Conservation (phyloP, 176 grass and related monocot genomes). For the Lolium multiflorum region DNA sequence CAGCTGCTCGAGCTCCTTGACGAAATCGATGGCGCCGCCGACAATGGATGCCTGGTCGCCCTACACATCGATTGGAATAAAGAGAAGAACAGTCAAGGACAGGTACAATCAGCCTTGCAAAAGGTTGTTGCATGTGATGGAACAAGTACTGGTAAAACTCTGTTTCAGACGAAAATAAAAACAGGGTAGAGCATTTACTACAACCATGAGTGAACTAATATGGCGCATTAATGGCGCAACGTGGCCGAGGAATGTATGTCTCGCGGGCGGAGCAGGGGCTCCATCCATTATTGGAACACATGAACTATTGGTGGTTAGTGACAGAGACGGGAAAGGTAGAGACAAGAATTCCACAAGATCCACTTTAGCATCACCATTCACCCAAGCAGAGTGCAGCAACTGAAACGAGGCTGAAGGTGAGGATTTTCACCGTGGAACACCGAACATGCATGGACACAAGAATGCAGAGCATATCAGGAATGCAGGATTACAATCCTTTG, state of each 20-base stretch:
- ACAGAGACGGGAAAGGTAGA: background rate
- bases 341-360: background rate
- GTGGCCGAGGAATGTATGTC: conserved; percentile 18
- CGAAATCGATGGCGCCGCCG: conserved; percentile 94
- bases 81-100: conserved; percentile 2
- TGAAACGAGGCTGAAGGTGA: background rate
- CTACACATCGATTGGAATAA: conserved; percentile 34
- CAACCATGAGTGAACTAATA: background rate
- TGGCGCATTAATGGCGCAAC: conserved; percentile 26
- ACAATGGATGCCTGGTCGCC: conserved; percentile 96
- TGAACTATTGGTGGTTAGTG: background rate
- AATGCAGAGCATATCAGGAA: background rate
- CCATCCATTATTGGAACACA: background rate
- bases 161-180: background rate
- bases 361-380: background rate
- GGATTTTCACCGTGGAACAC: background rate
- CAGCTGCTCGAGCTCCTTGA: conserved; percentile 90
- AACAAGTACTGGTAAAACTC: background rate
- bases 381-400: background rate
- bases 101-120: background rate
- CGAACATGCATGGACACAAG: too few relatives aligned
- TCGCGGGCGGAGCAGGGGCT: background rate
- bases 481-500: too few relatives aligned
- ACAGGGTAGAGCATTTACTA: background rate
- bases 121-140: background rate